These are phyloP conservation scores for Carex littledalei DNA, from an alignment of 176 grass and related monocot species.

Conservation along the genomic window DNA sequence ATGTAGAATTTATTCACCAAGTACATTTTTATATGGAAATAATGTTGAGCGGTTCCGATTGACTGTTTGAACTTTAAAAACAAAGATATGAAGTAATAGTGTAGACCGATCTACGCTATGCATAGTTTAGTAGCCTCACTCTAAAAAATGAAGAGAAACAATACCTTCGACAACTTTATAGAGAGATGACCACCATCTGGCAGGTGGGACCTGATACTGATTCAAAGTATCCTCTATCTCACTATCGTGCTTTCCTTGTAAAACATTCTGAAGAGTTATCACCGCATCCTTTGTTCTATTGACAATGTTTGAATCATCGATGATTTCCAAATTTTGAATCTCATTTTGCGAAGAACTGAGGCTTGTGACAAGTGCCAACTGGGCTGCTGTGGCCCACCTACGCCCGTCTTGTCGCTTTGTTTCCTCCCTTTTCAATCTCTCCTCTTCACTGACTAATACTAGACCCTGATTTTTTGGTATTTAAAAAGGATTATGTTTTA, in stretches of 20 bases:
- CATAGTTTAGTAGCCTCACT: no score
- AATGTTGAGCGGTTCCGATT: no score
- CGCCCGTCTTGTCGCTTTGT: constrained; percentile 62
- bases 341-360: constrained; percentile 76
- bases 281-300: constrained; percentile 89
- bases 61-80: no score
- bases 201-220: constrained; percentile 54
- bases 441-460: constrained; percentile 59
- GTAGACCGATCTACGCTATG: no score
- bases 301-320: constrained; percentile 68
- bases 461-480: constrained; percentile 48
- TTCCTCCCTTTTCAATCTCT: constrained; percentile 55
- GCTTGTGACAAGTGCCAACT: constrained; percentile 70
- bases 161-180: constrained; percentile 97
- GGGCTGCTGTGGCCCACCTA: constrained; percentile 72
- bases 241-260: constrained; percentile 70
- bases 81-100: no score
- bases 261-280: constrained; percentile 81
- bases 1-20: no score
- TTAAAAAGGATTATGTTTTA: constrained; percentile 4
- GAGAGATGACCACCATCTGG: constrained; percentile 95
- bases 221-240: constrained; percentile 79
- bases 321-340: constrained; percentile 57
- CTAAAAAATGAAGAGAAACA: not conserved
- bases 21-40: no score